Evolutionary conservation across 2,329 filamentous ascomycete genomes (phyloP), one percentile per base, ranked within the genome.

Genomic region (Neofusicoccum laricinum): DNA sequence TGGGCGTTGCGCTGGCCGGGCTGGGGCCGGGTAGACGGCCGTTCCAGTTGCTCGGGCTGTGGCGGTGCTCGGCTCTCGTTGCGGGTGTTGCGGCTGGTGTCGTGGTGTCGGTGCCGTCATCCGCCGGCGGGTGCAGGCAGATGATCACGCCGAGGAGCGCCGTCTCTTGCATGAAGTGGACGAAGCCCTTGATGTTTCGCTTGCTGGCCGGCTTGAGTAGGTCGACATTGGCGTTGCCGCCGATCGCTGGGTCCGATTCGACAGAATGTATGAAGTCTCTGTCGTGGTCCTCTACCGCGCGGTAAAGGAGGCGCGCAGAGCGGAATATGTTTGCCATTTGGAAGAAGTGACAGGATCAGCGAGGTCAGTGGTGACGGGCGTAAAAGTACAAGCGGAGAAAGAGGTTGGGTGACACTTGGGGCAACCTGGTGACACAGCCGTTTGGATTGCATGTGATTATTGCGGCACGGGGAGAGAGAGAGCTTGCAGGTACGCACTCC

Each of bases 91-190:
- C 17, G 21, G 19, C 17, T n/a, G 34, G 17, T 10, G 48, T 34
- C 14, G 32, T 19, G 11, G 25, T n/a, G n/a, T 59, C 55, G 8
- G 17, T 32, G 30, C 8, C 5, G 55, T 34, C 15, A 5, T 15
- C 19, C n/a, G 55, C 10, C 17, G 41, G 21, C 11, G 30, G 41
- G 12, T 36, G 57, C 11, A 61, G n/a, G 45, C 41, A 61, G 57
- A 61, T 48, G 41, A 61, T 49, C n/a, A 61, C 57, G 43, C 41
- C 57, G 19, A 61, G 43, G 5, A 61, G 19, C 3, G 57, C 32
- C 8, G 17, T 48, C 8, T 61, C 43, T 19, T 46, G 41, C 43
- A 61, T 48, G 43, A 48, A 61, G n/a, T 49, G 30, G 4, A 61
- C 6, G 30, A 49, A 21, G 11, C 32, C 43, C 19, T 46, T 49